A percentile compares a stretch with the other conserved stretches of the same genome.
These are phyloP conservation scores for Solanum hybrid DNA, from an alignment of 305 asterid species.

Conservation along the genomic window DNA sequence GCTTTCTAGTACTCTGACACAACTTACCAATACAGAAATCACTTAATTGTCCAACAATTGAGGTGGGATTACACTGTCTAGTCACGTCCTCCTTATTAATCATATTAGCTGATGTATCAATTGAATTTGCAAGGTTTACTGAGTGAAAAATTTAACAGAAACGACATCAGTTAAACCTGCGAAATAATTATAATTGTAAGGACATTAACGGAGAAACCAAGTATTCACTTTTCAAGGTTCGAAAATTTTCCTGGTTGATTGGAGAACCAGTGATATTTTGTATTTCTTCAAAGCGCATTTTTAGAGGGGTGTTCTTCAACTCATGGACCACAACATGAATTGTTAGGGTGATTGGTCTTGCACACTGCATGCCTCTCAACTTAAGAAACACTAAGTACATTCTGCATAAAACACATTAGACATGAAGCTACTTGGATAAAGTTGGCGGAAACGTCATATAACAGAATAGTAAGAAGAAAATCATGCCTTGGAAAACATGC, in stretches of 20 bases:
- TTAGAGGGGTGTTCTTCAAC: background rate
- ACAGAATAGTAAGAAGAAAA: background rate
- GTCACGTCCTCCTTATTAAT: no score
- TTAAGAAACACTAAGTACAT: slow-evolving; percentile 41
- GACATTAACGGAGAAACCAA: no score
- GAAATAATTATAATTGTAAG: no score
- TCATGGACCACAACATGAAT: background rate
- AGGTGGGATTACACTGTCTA: no score
- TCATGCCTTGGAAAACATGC: slow-evolving; percentile 47
- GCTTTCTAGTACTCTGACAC: background rate
- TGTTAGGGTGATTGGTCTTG: slow-evolving; percentile 33
- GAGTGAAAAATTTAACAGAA: background rate
- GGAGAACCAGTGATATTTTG: background rate
- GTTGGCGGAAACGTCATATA: background rate
- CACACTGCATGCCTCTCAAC: slow-evolving; percentile 73
- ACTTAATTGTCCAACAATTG: no score
- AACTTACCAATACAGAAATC: no score
- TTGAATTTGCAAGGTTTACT: no score
- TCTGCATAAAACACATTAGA: slow-evolving; percentile 23
- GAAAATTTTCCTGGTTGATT: background rate
- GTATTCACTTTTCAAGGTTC: background rate
- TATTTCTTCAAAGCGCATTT: background rate
- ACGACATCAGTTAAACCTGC: no score
- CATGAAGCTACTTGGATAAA: background rate
- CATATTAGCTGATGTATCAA: no score